A percentile compares a stretch with the other conserved stretches of the same genome.
Conservation (phyloP, 768 basidiomycete genomes). For the Rhizopogon sp. region DNA sequence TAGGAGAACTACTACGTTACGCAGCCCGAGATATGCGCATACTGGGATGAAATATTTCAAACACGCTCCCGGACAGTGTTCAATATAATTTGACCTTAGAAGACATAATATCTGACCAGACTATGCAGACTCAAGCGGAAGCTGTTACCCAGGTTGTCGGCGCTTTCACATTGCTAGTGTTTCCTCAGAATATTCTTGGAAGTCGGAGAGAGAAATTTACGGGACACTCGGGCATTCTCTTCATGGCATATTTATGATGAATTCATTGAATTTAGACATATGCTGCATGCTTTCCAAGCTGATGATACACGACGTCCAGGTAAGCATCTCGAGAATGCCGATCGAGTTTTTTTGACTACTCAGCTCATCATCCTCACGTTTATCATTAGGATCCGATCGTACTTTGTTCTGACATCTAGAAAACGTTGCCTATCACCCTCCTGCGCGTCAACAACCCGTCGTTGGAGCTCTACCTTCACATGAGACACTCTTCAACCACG, state of each 20-base stretch:
- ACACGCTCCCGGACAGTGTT: slow-evolving; percentile 39
- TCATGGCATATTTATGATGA: background rate
- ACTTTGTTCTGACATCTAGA: too few relatives aligned
- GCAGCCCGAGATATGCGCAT: slow-evolving; percentile 47
- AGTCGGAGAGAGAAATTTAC: slow-evolving; percentile 41
- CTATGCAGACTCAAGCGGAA: slow-evolving; percentile 33
- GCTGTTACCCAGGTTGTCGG: slow-evolving; percentile 47
- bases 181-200: slow-evolving; percentile 39
- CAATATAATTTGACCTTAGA: slow-evolving; percentile 39
- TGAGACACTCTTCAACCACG: too few relatives aligned
- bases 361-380: too few relatives aligned
- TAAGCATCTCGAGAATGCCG: too few relatives aligned
- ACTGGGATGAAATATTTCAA: slow-evolving; percentile 44
- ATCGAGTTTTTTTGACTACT: too few relatives aligned
- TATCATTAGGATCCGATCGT: too few relatives aligned
- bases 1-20: slow-evolving; percentile 43
- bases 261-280: too few relatives aligned
- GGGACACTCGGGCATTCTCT: slow-evolving; percentile 53
- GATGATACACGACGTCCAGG: too few relatives aligned
- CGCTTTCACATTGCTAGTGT: slow-evolving; percentile 42
- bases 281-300: too few relatives aligned
- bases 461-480: too few relatives aligned
- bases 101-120: slow-evolving; percentile 32
- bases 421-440: too few relatives aligned
- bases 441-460: too few relatives aligned